A percentile compares a stretch with the other conserved stretches of the same genome.
phyloP scores from a whole-genome alignment of 129 eudicot genomes.

The Tagetes erecta region DNA sequence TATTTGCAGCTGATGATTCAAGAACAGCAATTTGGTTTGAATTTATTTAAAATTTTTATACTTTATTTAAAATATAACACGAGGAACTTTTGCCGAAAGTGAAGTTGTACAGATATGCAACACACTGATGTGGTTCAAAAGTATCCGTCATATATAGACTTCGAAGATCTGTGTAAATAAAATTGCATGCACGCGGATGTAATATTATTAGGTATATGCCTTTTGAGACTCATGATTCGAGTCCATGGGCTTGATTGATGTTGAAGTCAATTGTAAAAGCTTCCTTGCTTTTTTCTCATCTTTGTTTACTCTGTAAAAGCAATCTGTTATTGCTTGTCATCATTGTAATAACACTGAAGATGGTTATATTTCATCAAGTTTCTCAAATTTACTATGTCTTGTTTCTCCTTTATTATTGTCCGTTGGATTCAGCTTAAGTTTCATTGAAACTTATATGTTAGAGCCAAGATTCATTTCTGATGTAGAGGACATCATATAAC shows the following conservation, averaged over 20 bases:
- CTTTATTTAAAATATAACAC: conserved; percentile 24
- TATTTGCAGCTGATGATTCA: conserved; percentile 68
- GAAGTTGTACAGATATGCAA: conserved; percentile 85
- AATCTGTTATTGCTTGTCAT: conserved; percentile 26
- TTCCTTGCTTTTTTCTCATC: conserved; percentile 32
- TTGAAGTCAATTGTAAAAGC: conserved; percentile 32
- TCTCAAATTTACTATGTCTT: not conserved
- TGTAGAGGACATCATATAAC: too few relatives aligned
- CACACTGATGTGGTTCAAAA: conserved; percentile 52
- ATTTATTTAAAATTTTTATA: conserved; percentile 2
- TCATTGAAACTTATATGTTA: not conserved
- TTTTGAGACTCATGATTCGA: conserved; percentile 44
- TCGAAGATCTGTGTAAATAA: conserved; percentile 44
- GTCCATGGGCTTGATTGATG: conserved; percentile 42
- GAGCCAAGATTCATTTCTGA: not conserved
- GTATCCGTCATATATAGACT: conserved; percentile 35
- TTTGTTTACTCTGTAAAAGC: conserved; percentile 20
- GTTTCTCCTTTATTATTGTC: not conserved
- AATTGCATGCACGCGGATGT: conserved; percentile 24
- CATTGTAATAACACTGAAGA: conserved; percentile 27
- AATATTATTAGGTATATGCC: conserved; percentile 33
- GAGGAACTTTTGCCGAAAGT: conserved; percentile 40
- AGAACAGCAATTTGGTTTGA: conserved; percentile 20
- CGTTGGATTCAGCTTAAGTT: too few relatives aligned
- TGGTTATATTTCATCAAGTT: conserved; percentile 29